Evolutionary conservation across 148 eudicot genomes (phyloP).

Genomic region (Fagopyrum homotropicum): DNA sequence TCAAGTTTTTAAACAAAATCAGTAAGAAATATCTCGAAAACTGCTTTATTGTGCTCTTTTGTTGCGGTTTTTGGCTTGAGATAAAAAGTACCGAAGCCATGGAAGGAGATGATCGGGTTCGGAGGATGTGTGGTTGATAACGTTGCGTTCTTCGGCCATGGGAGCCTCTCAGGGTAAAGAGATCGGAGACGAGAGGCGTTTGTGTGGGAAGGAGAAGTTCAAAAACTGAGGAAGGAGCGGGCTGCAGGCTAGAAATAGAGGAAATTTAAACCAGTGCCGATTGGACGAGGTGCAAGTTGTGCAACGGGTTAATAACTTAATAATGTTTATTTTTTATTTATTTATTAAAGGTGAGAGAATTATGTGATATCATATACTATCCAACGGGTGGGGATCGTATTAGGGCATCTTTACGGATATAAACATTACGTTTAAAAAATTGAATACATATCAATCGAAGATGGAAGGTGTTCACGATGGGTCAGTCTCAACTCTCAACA

Average conservation of each 20-base stretch:
- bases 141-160: slow-evolving; percentile 11
- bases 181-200: slow-evolving; percentile 1
- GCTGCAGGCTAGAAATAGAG: not conserved
- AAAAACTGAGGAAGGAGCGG: not conserved
- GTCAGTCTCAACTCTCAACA: too few relatives aligned
- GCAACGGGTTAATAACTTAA: too few relatives aligned
- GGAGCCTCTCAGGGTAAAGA: not conserved
- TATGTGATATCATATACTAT: too few relatives aligned
- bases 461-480: too few relatives aligned
- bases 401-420: too few relatives aligned
- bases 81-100: slow-evolving; percentile 34
- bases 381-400: too few relatives aligned
- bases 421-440: too few relatives aligned
- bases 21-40: not conserved
- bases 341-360: too few relatives aligned
- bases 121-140: slow-evolving; percentile 13
- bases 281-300: not conserved
- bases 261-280: not conserved
- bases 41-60: not conserved
- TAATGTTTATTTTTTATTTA: too few relatives aligned
- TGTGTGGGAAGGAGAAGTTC: not conserved
- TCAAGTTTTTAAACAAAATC: not conserved
- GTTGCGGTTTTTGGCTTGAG: not conserved
- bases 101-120: slow-evolving; percentile 59
- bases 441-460: too few relatives aligned